These are phyloP conservation scores for Colletotrichum graminicola DNA, from an alignment of 2,329 filamentous ascomycete species.

Conservation along the genomic window DNA sequence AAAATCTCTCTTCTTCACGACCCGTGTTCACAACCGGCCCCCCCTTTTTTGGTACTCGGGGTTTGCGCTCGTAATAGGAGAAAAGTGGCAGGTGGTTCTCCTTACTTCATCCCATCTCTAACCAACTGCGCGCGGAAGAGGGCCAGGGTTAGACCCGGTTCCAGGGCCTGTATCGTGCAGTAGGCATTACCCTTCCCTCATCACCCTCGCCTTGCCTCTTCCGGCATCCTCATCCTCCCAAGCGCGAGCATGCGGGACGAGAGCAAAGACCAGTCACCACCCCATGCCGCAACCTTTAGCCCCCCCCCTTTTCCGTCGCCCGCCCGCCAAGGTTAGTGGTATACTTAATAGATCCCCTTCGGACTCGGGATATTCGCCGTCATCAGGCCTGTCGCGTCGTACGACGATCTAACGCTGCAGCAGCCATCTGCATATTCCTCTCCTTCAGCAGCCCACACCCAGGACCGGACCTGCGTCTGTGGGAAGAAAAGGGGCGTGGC, in stretches of 20 bases:
- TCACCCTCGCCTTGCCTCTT: neutral
- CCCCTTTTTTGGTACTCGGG: neutral
- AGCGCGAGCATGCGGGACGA: neutral
- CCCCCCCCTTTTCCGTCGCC: neutral
- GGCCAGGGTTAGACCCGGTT: neutral
- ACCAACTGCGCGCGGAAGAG: neutral
- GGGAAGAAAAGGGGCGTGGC: neutral
- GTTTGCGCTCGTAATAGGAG: neutral
- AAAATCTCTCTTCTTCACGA: neutral
- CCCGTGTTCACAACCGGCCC: no score
- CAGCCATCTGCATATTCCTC: neutral
- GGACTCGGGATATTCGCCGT: neutral
- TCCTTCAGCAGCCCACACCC: neutral
- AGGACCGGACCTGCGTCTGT: neutral
- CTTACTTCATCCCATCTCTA: neutral
- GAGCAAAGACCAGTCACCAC: neutral
- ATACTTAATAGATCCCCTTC: neutral
- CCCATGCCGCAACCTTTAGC: neutral
- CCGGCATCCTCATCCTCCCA: slow-evolving; percentile 3
- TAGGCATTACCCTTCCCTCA: neutral
- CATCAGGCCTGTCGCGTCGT: neutral
- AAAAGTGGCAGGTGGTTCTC: neutral
- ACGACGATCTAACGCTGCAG: neutral
- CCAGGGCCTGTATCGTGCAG: neutral
- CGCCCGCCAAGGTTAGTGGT: neutral